Evolutionary conservation across 805 yeast species (phyloP).

Genomic region (Candida rishiriensis): DNA sequence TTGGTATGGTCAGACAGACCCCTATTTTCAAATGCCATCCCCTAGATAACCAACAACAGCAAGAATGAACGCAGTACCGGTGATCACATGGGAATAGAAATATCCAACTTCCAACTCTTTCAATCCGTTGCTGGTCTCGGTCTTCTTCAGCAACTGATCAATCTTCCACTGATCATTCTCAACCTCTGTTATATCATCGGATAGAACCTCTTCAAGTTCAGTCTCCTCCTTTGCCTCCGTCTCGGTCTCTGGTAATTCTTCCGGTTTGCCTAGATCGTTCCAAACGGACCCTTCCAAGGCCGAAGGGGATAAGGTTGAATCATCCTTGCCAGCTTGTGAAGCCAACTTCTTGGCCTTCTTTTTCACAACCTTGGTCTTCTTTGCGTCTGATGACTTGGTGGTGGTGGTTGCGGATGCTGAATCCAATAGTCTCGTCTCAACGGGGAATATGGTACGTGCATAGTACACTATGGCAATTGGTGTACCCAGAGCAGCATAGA

Average conservation of each 20-base stretch:
- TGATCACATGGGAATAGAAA: slow-evolving; percentile 35
- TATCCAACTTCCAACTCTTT: slow-evolving; percentile 34
- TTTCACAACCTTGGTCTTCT: slow-evolving; percentile 13
- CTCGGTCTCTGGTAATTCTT: slow-evolving; percentile 12
- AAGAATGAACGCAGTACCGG: slow-evolving; percentile 43
- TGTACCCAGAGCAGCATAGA: slow-evolving; percentile 58
- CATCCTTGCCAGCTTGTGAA: slow-evolving; percentile 18
- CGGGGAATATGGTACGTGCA: slow-evolving; percentile 20
- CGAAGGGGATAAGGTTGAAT: slow-evolving; percentile 23
- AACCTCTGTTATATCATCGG: slow-evolving; percentile 22
- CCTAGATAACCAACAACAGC: slow-evolving; percentile 56
- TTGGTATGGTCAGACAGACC: too few species aligned
- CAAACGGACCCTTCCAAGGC: slow-evolving; percentile 43
- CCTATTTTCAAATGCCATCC: slow-evolving; percentile 35
- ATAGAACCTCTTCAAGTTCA: slow-evolving; percentile 17
- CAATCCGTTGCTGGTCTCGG: slow-evolving; percentile 30
- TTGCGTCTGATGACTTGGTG: slow-evolving; percentile 5
- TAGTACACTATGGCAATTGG: slow-evolving; percentile 37
- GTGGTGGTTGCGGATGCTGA: not conserved
- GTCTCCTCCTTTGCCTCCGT: slow-evolving; percentile 23
- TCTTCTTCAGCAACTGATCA: slow-evolving; percentile 38
- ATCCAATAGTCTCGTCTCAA: slow-evolving; percentile 25
- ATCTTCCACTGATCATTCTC: slow-evolving; percentile 30
- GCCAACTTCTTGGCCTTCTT: slow-evolving; percentile 19
- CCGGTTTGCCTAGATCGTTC: slow-evolving; percentile 34